A percentile compares a stretch with the other conserved stretches of the same genome.
phyloP scores from a whole-genome alignment of 2,329 filamentous ascomycete species.

The Ceratocystis huliohia region DNA sequence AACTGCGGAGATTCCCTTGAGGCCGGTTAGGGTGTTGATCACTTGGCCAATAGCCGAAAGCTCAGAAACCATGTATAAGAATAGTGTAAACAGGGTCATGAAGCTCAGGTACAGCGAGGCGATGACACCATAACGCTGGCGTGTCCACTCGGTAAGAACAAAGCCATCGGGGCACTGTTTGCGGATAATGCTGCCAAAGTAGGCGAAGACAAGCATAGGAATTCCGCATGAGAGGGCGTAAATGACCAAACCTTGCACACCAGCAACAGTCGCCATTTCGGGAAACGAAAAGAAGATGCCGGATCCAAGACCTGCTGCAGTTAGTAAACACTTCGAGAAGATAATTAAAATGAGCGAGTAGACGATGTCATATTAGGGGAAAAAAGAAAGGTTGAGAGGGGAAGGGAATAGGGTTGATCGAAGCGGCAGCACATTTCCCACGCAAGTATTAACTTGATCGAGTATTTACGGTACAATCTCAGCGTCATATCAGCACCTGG shows the following conservation, averaged over 20 bases:
- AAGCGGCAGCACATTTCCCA: slow-evolving; percentile 95
- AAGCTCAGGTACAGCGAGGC: slow-evolving; percentile 63
- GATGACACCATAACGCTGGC: slow-evolving; percentile 59
- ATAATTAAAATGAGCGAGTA: slow-evolving; percentile 19
- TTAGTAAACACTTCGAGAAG: slow-evolving; percentile 29
- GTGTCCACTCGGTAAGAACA: slow-evolving; percentile 72
- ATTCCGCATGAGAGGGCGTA: slow-evolving; percentile 62
- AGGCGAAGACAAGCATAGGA: slow-evolving; percentile 62
- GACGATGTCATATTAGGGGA: neutral
- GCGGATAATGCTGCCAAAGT: slow-evolving; percentile 63
- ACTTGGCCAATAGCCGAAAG: slow-evolving; percentile 72
- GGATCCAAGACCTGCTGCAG: slow-evolving; percentile 59
- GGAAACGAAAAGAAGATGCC: slow-evolving; percentile 76
- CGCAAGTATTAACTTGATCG: slow-evolving; percentile 99
- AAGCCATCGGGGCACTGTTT: slow-evolving; percentile 72
- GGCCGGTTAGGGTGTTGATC: slow-evolving; percentile 57
- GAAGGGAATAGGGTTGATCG: slow-evolving; percentile 31
- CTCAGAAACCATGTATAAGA: slow-evolving; percentile 78
- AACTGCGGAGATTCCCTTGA: slow-evolving; percentile 60
- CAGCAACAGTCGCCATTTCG: slow-evolving; percentile 63
- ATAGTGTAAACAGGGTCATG: slow-evolving; percentile 67
- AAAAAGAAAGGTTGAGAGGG: slow-evolving; percentile 22
- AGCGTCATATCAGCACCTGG: slow-evolving; percentile 47
- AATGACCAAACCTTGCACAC: slow-evolving; percentile 64
- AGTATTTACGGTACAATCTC: slow-evolving; percentile 95